Evolutionary conservation across 805 yeast species (phyloP).

Genomic region (Vanderwaltozyma yarrowii): DNA sequence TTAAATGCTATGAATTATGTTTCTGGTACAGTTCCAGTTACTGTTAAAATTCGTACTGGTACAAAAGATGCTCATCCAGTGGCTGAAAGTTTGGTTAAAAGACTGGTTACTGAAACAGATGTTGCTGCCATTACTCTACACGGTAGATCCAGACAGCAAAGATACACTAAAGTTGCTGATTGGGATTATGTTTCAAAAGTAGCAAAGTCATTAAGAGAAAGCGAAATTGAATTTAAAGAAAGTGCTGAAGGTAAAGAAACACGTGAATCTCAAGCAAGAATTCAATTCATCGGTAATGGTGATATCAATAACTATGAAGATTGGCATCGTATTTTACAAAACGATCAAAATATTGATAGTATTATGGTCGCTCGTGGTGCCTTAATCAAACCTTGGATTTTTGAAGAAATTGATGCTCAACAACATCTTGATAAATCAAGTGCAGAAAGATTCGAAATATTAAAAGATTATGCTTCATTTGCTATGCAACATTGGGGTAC

Average conservation of each 20-base stretch:
- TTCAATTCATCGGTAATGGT: slow-evolving; percentile 90
- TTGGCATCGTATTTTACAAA: slow-evolving; percentile 61
- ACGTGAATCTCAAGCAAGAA: slow-evolving; percentile 37
- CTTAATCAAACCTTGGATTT: slow-evolving; percentile 96
- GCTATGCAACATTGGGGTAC: slow-evolving; percentile 98
- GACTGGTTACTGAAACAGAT: slow-evolving; percentile 68
- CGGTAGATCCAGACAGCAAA: slow-evolving; percentile 93
- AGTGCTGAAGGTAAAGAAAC: slow-evolving; percentile 59
- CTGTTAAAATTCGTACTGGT: slow-evolving; percentile 89
- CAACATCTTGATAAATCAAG: slow-evolving; percentile 87
- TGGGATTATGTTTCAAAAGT: slow-evolving; percentile 82
- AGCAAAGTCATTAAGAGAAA: slow-evolving; percentile 55
- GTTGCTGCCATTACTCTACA: slow-evolving; percentile 88
- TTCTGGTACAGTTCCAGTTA: slow-evolving; percentile 84
- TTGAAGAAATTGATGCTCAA: slow-evolving; percentile 84
- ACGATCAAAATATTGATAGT: slow-evolving; percentile 65
- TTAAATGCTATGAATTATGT: slow-evolving; percentile 82
- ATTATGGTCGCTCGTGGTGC: slow-evolving; percentile 99
- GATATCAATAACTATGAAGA: slow-evolving; percentile 82
- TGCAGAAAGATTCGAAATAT: slow-evolving; percentile 73
- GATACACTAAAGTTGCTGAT: slow-evolving; percentile 85
- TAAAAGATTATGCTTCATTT: slow-evolving; percentile 57
- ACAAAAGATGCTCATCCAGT: slow-evolving; percentile 73
- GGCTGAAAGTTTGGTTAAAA: slow-evolving; percentile 67
- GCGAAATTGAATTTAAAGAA: slow-evolving; percentile 46